Percentiles rank a stretch among this genome's conserved stretches.
phyloP scores from a whole-genome alignment of 768 basidiomycete genomes.

The Pleurotus citrinopileatus region DNA sequence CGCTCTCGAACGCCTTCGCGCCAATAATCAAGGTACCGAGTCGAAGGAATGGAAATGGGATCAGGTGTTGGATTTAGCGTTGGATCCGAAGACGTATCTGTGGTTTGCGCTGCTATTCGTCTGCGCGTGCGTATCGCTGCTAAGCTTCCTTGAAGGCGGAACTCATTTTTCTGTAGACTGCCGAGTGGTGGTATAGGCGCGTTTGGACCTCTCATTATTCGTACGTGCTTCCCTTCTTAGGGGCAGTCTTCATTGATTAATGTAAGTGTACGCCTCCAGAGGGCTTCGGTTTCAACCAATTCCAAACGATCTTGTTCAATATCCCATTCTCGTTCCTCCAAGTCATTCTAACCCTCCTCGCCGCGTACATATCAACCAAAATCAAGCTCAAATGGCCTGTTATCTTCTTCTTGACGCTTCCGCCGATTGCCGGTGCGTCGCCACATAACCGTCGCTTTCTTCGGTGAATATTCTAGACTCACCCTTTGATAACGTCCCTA shows the following conservation, averaged over 20 bases:
- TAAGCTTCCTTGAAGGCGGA: too few relatives aligned
- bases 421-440: conserved; percentile 32
- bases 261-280: conserved; percentile 13
- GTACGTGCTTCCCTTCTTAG: conserved; percentile 14
- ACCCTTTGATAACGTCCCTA: neutral
- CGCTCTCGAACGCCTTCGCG: conserved; percentile 38
- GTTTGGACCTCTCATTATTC: conserved; percentile 43
- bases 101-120: conserved; percentile 41
- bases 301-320: conserved; percentile 45
- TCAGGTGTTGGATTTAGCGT: conserved; percentile 35
- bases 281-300: conserved; percentile 40
- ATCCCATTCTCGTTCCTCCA: conserved; percentile 44
- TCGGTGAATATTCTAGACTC: too few relatives aligned
- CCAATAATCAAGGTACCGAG: conserved; percentile 44
- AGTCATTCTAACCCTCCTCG: conserved; percentile 31
- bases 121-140: conserved; percentile 32
- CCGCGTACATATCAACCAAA: conserved; percentile 32
- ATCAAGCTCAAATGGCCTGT: conserved; percentile 40
- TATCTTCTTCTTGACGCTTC: conserved; percentile 31
- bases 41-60: conserved; percentile 44
- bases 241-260: neutral
- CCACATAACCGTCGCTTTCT: too few relatives aligned
- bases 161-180: conserved; percentile 18
- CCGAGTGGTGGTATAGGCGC: conserved; percentile 39
- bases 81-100: conserved; percentile 40